Evolutionary conservation across 2,329 filamentous ascomycete species (phyloP).

Genomic region (Colletotrichum abscissum): DNA sequence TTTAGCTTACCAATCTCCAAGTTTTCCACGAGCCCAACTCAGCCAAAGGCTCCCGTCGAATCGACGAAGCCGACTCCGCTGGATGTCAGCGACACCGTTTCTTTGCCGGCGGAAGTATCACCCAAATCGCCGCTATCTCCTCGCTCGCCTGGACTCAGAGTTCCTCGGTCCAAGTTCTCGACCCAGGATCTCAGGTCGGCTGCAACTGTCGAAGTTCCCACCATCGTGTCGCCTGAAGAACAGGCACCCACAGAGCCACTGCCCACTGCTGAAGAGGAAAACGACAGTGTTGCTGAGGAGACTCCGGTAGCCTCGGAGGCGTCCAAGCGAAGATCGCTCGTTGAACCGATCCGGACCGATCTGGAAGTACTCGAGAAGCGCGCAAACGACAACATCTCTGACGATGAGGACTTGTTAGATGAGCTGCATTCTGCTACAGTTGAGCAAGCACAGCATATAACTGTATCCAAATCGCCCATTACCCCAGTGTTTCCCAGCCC

Average conservation of each 20-base stretch:
- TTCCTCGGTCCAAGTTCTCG: conserved; percentile 57
- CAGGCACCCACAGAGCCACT: conserved; percentile 2
- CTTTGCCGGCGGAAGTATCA: conserved; percentile 34
- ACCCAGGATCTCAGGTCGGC: conserved; percentile 48
- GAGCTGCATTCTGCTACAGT: conserved; percentile 86
- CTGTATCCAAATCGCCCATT: conserved; percentile 85
- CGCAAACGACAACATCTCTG: conserved; percentile 63
- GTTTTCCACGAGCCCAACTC: conserved; percentile 29
- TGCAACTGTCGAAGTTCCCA: conserved; percentile 36
- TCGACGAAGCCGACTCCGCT: conserved; percentile 5
- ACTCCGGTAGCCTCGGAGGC: conserved; percentile 42
- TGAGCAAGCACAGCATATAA: conserved; percentile 84
- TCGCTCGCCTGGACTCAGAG: conserved; percentile 37
- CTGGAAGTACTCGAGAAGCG: conserved; percentile 47
- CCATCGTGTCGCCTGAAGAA: conserved; percentile 20
- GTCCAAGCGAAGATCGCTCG: conserved; percentile 48
- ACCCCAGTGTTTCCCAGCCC: conserved; percentile 67
- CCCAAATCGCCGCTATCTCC: conserved; percentile 32
- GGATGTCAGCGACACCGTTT: not conserved
- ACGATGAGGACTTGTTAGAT: conserved; percentile 87
- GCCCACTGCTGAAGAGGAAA: conserved; percentile 32
- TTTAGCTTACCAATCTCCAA: conserved; percentile 33
- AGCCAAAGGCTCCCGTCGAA: conserved; percentile 15
- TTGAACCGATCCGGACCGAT: conserved; percentile 69
- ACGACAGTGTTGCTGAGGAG: conserved; percentile 41